Evolutionary conservation across 352 stramenopile genomes (phyloP), one percentile per base, ranked within the genome.

Genomic region (Phytopythium aichiense): DNA sequence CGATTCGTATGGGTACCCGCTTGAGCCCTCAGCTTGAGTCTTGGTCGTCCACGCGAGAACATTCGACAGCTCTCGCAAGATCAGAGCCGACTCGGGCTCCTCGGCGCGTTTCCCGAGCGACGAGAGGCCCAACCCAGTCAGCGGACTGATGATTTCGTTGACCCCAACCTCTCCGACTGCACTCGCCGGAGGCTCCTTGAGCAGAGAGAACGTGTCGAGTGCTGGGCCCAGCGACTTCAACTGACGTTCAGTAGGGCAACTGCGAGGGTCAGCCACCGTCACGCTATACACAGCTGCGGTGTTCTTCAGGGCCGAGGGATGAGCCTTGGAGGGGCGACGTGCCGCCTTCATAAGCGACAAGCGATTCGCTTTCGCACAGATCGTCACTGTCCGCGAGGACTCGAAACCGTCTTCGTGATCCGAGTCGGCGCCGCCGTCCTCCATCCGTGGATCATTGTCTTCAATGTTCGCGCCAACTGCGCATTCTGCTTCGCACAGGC

Each of bases 321-420:
- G 40, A 46, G 15, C 40, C 13, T 46, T 46, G 5, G 40, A 22
- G 0, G 43, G 30, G n/a, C 20, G n/a, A 28, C 43, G 43, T 12
- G 9, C 43, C 20, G 43, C 43, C 20, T 50, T 50, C 43, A 50
- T 4, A 7, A 50, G 43, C 20, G 43, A 30, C 43, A 50, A 50
- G n/a, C 72, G 66, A 52, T 76, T 79, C 28, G 8, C 23, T 48
- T 8, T 40, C 18, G 45, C 51, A 23, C 68, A 68, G 8, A 30
- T 55, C 0, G 22, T 50, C 20, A 65, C 25, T n/a, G 50, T 65
- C 0, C 57, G 57, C 25, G 66, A 62, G n/a, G 51, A 20, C 13
- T 51, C 31, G 33, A 86, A 89, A 0, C 74, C 72, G 50, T 89
- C 79, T 31, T 88, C 79, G 54, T 87, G 77, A 42, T 88, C 79